phyloP scores from a whole-genome alignment of 352 stramenopile genomes.

The Globisporangium recalcitrans region DNA sequence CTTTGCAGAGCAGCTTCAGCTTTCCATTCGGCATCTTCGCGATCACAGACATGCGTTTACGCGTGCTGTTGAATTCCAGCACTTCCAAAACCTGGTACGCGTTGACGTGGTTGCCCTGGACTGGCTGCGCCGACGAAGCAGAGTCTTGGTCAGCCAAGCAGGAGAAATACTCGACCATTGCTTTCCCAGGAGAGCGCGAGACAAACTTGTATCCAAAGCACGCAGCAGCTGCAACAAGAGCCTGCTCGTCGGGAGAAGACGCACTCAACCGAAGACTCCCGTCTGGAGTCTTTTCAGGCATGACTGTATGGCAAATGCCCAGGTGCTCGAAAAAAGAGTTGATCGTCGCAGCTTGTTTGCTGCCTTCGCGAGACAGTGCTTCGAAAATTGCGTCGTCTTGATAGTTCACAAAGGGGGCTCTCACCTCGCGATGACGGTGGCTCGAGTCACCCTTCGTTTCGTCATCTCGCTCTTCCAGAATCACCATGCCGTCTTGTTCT shows the following conservation, averaged over 20 bases:
- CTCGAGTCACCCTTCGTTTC: slow-evolving; percentile 22
- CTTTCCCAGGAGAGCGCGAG: slow-evolving; percentile 60
- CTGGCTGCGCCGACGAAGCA: slow-evolving; percentile 26
- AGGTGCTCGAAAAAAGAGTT: slow-evolving; percentile 83
- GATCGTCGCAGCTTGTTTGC: slow-evolving; percentile 46
- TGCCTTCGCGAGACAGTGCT: slow-evolving; percentile 33
- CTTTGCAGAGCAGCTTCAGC: slow-evolving; percentile 82
- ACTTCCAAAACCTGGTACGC: slow-evolving; percentile 89
- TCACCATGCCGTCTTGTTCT: slow-evolving; percentile 20
- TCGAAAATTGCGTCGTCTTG: slow-evolving; percentile 80
- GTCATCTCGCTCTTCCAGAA: slow-evolving; percentile 13
- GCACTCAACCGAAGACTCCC: slow-evolving; percentile 83
- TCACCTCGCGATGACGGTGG: slow-evolving; percentile 47
- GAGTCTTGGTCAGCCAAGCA: slow-evolving; percentile 26
- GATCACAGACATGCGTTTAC: slow-evolving; percentile 95
- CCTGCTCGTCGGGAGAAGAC: slow-evolving; percentile 89
- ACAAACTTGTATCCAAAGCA: slow-evolving; percentile 86
- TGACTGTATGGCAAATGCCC: slow-evolving; percentile 94
- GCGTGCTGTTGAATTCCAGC: slow-evolving; percentile 93
- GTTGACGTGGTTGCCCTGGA: slow-evolving; percentile 25
- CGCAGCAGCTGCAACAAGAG: slow-evolving; percentile 73
- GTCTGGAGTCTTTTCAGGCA: slow-evolving; percentile 93
- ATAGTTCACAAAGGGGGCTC: slow-evolving; percentile 85
- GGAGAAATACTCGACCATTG: slow-evolving; percentile 71
- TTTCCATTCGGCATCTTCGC: slow-evolving; percentile 45